Base-by-base conservation (phyloP, 2,329 filamentous ascomycete genomes). In the Celoporthe dispersa region DNA sequence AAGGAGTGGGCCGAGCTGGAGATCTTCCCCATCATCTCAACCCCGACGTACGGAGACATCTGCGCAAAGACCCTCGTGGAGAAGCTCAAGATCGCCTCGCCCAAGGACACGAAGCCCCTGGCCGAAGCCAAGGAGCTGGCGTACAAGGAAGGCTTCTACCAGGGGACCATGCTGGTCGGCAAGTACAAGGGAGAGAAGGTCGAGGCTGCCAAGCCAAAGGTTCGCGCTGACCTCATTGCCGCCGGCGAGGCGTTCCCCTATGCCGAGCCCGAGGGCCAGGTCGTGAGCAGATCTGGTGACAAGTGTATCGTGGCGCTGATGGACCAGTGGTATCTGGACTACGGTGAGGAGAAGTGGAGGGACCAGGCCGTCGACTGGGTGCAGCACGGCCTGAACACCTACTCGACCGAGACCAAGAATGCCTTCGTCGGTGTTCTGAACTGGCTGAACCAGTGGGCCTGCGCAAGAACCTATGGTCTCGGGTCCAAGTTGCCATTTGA, bases 321-420 rank as follows among this genome's bases (percentile, higher is more conserved):
- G 78, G 95, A 98, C 76, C 96, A 99, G 82, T 99, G 96, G 94
- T 99, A 97, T 83, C 85, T 99, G 76, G 95, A 98, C 82, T 99
- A 99, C 77, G 96, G 96, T 72, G 92, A 94, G 81, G 93, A 93
- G 59, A 87, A 91, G 64, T 98, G 96, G 96, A 92, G 92, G 78
- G 83, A 92, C 73, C 85, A 87, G 59, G 93, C 92, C 19, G 84
- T 94, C 67, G 86, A 91, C 74, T 91, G 92, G 78, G 89, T 97
- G 62, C 87, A 88, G 68, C 89, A 90, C 77, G 88, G 88, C 39
- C 83, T 98, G 72, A 92, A 98, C 80, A 93, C 92, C 9, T 98
- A 92, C 82, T 89, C 86, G n/a, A 79, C 84, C 41, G 92, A 94
- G 78, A 91, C 93, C 64, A 91, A 90, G 81, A 88, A 94, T 78